Percentiles rank a stretch among this genome's conserved stretches.
phyloP scores from a whole-genome alignment of 345 rosid species.

The Arabis hirsuta region DNA sequence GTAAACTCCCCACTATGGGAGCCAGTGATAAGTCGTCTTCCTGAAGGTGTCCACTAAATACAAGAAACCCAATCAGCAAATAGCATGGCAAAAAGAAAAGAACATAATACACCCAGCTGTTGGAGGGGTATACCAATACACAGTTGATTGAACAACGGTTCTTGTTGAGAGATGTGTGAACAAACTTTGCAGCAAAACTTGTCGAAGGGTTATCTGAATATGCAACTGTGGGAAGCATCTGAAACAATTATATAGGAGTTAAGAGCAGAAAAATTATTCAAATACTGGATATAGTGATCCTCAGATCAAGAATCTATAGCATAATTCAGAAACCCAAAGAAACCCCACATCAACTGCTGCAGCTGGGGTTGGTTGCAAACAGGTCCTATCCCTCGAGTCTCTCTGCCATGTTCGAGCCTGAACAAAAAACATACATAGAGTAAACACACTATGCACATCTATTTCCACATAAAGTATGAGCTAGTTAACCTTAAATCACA shows the following conservation, averaged over 20 bases:
- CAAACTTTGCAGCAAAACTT: slow-evolving; percentile 94
- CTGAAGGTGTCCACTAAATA: slow-evolving; percentile 95
- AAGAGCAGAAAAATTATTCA: slow-evolving; percentile 21
- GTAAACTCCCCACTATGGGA: slow-evolving; percentile 98
- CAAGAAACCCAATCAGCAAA: slow-evolving; percentile 41
- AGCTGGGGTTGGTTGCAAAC: slow-evolving; percentile 85
- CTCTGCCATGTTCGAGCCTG: slow-evolving; percentile 89
- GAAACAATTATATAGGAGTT: slow-evolving; percentile 41
- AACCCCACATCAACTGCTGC: slow-evolving; percentile 87
- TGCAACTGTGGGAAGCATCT: slow-evolving; percentile 89
- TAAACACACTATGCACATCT: neutral
- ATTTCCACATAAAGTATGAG: slow-evolving; percentile 4
- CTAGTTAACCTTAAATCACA: neutral
- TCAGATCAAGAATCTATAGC: slow-evolving; percentile 24
- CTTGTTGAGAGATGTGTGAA: slow-evolving; percentile 93
- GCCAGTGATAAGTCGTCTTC: slow-evolving; percentile 95
- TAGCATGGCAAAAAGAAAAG: slow-evolving; percentile 12
- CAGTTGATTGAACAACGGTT: slow-evolving; percentile 93
- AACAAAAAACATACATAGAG: slow-evolving; percentile 22
- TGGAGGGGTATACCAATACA: slow-evolving; percentile 65
- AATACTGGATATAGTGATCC: slow-evolving; percentile 6
- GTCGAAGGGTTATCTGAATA: slow-evolving; percentile 96
- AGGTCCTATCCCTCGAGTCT: slow-evolving; percentile 79
- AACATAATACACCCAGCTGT: neutral
- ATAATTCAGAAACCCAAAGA: slow-evolving; percentile 22